Evolutionary conservation across 202 grass and related monocot species (phyloP), one percentile per base, ranked within the genome.

Genomic region (Musa balbisiana): DNA sequence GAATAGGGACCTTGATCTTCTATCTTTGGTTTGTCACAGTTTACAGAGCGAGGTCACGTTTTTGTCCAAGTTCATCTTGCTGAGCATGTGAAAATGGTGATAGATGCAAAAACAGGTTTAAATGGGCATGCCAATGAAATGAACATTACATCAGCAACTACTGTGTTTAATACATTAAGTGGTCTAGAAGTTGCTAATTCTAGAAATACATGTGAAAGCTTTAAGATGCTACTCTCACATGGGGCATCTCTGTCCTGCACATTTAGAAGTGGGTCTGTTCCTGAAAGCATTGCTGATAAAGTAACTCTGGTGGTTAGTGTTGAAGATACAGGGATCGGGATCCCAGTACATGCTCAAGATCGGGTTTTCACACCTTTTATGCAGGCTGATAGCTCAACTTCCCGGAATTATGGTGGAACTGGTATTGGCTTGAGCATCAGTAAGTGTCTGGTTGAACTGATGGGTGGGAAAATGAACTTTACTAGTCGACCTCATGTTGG

Each of bases 351-450:
- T 52, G 91, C 85, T 62, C 95, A 99, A 82, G 68, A 73, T 75
- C 85, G 89, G 62, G 95, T 99, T 52, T 99, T 99, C 78, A 78
- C 85, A 60, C 95, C 95, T 78, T 99, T 99, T 81, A 99, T 99
- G 95, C 95, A 92, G 80, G 95, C 95, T 73, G 89, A 99, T 65
- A 99, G 91, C 81, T 99, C 95, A 21, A 95, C 95, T 55, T 95
- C 91, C 15, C 88, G 95, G 75, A 99, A 86, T 51, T 92, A 88
- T 76, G 91, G 95, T 43, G 95, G 95, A 71, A 94, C 95, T 52
- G 95, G 95, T 69, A 99, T 99, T 90, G 95, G 95, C 62, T 76
- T 99, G 81, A 92, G 88, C 73, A 99, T 99, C 52, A 95, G 95
- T 80, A 74, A 99, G 73, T 99, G 95, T 73, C 86, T 99, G 75